Base-by-base conservation (phyloP, 148 eudicot species). In the Rhododendron griersonianum region DNA sequence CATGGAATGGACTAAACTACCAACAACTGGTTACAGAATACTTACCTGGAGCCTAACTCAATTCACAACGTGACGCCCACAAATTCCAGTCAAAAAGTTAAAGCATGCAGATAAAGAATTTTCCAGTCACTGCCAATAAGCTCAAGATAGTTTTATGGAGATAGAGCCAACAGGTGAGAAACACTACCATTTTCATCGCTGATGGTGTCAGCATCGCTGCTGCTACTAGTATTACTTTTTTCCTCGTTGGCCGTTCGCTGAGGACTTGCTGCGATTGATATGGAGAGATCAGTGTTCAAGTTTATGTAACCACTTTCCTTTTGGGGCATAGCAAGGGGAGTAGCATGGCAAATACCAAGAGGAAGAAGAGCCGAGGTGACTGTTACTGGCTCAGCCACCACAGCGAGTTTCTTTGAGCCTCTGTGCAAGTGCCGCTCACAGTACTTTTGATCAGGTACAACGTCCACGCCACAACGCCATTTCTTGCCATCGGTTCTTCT, bases 401-500 rank as follows among this genome's bases (percentile, higher is more conserved):
- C 28, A 25, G 30, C 57, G 78, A 86, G 79, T 86, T 87, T 94
- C 80, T 89, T 86, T n/a, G 85, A 35, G 44, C 94, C 95, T 89
- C 93, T 74, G 88, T 92, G 85, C 77, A 90, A 79, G 91, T 94
- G 95, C 23, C 39, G 77, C 48, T 80, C 85, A 55, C 96, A 94
- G 74, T 91, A 91, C 86, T 94, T 94, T 15, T 82, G 84, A 41
- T 81, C n/a, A 0, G 88, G 92, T 28, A 93, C 25, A 21, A 86
- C 94, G 30, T 83, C 85, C 65, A 76, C 74, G 65, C 88, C 88
- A 83, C 94, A 94, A 53, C 83, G 90, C 96, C 94, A 92, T 87
- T 83, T 92, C 81, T 89, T 91, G 28, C 95, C 96, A 82, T 94
- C 96, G 0, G 93, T 92, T 91, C 95, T 93, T 78, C 74, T 85